These are phyloP conservation scores for Gleditsia sinensis DNA, from an alignment of 306 rosid genomes.

Conservation along the genomic window DNA sequence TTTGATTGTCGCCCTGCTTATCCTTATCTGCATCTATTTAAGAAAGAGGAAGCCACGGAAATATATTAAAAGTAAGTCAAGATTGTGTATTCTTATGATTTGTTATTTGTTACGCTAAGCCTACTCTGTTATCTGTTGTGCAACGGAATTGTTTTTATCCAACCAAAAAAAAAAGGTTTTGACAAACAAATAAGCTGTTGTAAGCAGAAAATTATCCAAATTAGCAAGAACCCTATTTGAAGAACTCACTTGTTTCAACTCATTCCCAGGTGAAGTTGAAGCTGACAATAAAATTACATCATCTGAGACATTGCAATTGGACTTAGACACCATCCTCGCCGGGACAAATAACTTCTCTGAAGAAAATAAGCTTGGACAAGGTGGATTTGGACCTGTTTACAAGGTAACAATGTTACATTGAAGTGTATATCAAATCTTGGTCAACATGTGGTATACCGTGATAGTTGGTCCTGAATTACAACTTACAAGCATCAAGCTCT, in stretches of 20 bases:
- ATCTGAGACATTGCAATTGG: conserved; percentile 36
- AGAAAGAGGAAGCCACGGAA: no score
- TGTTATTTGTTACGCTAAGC: background rate
- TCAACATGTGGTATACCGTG: background rate
- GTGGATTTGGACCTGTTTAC: conserved; percentile 56
- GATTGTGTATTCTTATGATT: background rate
- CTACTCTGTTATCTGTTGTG: no score
- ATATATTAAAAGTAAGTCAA: conserved; percentile 18
- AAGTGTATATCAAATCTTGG: no score
- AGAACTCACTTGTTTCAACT: background rate
- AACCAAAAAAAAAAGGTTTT: background rate
- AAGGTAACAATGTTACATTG: conserved; percentile 30
- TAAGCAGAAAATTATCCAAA: no score
- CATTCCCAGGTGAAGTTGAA: background rate
- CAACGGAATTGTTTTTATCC: background rate
- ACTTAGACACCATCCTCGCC: conserved; percentile 30
- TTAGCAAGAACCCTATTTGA: no score
- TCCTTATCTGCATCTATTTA: background rate
- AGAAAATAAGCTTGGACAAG: conserved; percentile 50
- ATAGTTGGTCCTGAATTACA: background rate
- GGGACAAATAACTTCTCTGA: conserved; percentile 45
- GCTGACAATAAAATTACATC: conserved; percentile 11
- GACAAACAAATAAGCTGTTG: background rate
- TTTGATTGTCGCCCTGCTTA: background rate
- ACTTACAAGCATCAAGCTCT: background rate